phyloP scores from a whole-genome alignment of 768 basidiomycete genomes.

The Serpula lacrymans region DNA sequence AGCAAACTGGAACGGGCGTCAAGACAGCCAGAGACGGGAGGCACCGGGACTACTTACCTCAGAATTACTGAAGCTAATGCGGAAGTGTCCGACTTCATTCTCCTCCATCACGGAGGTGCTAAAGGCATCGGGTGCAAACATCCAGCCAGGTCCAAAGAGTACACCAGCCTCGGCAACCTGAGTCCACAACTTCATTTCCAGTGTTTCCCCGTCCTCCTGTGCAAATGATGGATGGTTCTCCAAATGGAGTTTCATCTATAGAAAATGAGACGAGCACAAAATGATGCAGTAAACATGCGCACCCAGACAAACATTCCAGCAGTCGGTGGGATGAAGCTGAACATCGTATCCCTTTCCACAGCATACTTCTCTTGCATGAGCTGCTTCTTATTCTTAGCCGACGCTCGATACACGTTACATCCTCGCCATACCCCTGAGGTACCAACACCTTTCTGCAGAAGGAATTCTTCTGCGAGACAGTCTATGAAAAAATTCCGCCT shows the following conservation, averaged over 20 bases:
- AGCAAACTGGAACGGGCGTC: constrained; percentile 14
- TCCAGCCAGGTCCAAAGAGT: constrained; percentile 58
- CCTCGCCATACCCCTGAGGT: constrained; percentile 30
- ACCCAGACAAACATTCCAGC: constrained; percentile 87
- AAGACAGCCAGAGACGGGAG: background rate
- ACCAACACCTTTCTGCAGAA: constrained; percentile 40
- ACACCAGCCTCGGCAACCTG: constrained; percentile 59
- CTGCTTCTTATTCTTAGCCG: constrained; percentile 31
- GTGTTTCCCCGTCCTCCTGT: constrained; percentile 34
- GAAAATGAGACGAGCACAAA: constrained; percentile 2
- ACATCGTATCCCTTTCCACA: constrained; percentile 31
- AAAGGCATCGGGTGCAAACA: constrained; percentile 15
- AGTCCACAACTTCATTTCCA: constrained; percentile 60
- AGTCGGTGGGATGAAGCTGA: constrained; percentile 72
- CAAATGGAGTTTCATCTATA: constrained; percentile 63
- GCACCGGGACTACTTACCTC: constrained; percentile 34
- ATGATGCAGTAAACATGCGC: constrained; percentile 15
- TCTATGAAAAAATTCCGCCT: constrained; percentile 68
- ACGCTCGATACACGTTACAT: constrained; percentile 44
- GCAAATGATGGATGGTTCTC: constrained; percentile 47
- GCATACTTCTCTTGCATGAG: constrained; percentile 41
- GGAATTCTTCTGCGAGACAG: constrained; percentile 58
- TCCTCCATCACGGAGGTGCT: constrained; percentile 29
- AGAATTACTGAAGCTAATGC: constrained; percentile 53
- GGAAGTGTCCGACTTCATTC: constrained; percentile 44